A percentile compares a stretch with the other conserved stretches of the same genome.
These are phyloP conservation scores for Rhododendron molle DNA, from an alignment of 148 eudicot genomes.

Conservation along the genomic window DNA sequence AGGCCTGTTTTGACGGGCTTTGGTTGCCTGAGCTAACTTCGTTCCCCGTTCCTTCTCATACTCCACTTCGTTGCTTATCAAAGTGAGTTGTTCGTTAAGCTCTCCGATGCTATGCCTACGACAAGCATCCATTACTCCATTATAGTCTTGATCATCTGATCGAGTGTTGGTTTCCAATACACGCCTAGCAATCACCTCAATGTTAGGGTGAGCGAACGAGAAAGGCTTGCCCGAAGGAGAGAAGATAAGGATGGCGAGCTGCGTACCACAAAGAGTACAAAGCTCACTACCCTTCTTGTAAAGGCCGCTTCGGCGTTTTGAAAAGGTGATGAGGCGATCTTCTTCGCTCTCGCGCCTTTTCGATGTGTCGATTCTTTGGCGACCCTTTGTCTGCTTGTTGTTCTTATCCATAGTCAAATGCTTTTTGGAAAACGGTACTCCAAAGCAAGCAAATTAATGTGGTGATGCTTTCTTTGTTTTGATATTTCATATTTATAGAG, in stretches of 20 bases:
- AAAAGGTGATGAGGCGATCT: conserved; percentile 24
- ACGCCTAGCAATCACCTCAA: conserved; percentile 4
- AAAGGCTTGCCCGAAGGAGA: conserved; percentile 34
- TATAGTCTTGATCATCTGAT: neutral
- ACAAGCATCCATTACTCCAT: neutral
- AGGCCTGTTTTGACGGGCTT: neutral
- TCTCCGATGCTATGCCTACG: conserved; percentile 1
- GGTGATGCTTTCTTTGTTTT: neutral
- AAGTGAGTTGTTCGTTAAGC: neutral
- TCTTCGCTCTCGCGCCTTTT: conserved; percentile 21
- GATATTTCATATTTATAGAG: neutral
- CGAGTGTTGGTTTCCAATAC: neutral
- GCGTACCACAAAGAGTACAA: conserved; percentile 11
- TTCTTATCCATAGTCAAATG: conserved; percentile 12
- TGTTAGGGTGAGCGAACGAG: conserved; percentile 22
- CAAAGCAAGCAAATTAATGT: neutral
- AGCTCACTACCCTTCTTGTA: conserved; percentile 36
- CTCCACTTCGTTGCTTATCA: neutral
- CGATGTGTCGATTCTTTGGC: conserved; percentile 15
- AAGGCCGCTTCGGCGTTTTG: conserved; percentile 29
- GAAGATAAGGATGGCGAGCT: conserved; percentile 21
- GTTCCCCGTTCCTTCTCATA: neutral
- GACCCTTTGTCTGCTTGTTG: conserved; percentile 10
- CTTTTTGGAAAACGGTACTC: neutral
- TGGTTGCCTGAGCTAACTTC: neutral